Evolutionary conservation across 2,329 filamentous ascomycete species (phyloP).

Genomic region (Catunica adiposa): DNA sequence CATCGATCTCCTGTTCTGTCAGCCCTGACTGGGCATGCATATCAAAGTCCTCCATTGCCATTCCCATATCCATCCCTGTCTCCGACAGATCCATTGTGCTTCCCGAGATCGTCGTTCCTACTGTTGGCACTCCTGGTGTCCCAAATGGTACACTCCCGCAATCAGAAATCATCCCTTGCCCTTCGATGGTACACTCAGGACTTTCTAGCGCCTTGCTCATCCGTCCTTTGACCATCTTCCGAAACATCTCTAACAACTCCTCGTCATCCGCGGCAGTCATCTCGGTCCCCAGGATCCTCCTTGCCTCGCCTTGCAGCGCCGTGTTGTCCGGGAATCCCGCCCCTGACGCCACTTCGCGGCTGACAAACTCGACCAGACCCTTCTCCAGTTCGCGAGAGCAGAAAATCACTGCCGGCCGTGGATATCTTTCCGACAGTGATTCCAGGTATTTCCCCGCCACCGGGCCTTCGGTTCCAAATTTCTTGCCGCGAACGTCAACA

Average conservation of each 20-base stretch:
- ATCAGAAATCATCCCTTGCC: neutral
- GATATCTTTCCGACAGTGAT: conserved; percentile 27
- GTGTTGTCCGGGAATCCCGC: conserved; percentile 32
- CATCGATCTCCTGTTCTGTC: conserved; percentile 11
- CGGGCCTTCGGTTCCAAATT: conserved; percentile 27
- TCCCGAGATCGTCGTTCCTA: neutral
- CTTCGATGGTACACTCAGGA: neutral
- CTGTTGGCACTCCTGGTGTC: neutral
- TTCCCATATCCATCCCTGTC: neutral
- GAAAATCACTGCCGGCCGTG: conserved; percentile 35
- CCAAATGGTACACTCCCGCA: neutral
- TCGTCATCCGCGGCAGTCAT: conserved; percentile 38
- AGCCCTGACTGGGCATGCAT: neutral
- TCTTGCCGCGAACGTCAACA: conserved; percentile 21
- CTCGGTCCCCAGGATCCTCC: conserved; percentile 30
- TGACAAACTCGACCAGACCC: conserved; percentile 34
- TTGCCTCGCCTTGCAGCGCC: conserved; percentile 29
- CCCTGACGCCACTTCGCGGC: conserved; percentile 23
- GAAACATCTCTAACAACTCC: conserved; percentile 37
- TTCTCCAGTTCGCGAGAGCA: conserved; percentile 41
- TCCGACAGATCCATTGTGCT: neutral
- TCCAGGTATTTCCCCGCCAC: conserved; percentile 34
- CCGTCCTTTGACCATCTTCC: conserved; percentile 18
- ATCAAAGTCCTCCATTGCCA: neutral
- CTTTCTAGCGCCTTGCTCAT: neutral